Base-by-base conservation (phyloP, 2,329 filamentous ascomycete species). In the Clarireedia monteithiana region DNA sequence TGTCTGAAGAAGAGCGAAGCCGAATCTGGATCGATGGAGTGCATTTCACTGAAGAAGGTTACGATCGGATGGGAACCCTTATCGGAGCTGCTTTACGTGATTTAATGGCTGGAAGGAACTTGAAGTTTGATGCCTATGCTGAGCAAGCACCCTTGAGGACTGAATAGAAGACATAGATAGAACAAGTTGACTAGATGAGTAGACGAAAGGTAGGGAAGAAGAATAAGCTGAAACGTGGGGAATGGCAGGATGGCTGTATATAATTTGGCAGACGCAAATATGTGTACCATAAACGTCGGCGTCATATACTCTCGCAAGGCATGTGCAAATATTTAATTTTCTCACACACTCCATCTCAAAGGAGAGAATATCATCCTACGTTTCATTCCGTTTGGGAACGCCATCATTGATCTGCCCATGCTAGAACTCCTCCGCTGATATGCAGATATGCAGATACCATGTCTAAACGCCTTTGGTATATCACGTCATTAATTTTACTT, bases 21-120 rank as follows among this genome's bases (percentile, higher is more conserved):
- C 71, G 70, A 56, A 79, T 82, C 63, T 86, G 82, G 81, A 75
- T 82, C 60, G 83, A 87, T 68, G 75, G 75, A 17, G 60, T 86
- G 23, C 83, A 87, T 69, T 72, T 85, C 9, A 79, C 77, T 0
- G 68, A 72, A 0, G 74, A 72, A 6, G 84, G 84, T 6, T 86
- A 87, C 71, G 76, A 84, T 64, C 71, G 80, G 63, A 81, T 87
- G 73, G 84, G 83, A 2, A 72, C 75, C 40, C 73, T 77, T 56
- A 73, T 86, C 50, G 83, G 77, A 48, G 73, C 77, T 24, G 74
- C 71, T 30, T 67, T 86, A 9, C 70, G 81, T 47, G 71, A 74
- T 30, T 70, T 84, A 40, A 62, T 78, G 20, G 34, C 46, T 50
- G 46, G 20, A 15, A 36, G 4, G 20, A 20, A 20, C 34, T 39